Evolutionary conservation across 805 yeast genomes (phyloP).

Genomic region (Debaryomyces maramus): DNA sequence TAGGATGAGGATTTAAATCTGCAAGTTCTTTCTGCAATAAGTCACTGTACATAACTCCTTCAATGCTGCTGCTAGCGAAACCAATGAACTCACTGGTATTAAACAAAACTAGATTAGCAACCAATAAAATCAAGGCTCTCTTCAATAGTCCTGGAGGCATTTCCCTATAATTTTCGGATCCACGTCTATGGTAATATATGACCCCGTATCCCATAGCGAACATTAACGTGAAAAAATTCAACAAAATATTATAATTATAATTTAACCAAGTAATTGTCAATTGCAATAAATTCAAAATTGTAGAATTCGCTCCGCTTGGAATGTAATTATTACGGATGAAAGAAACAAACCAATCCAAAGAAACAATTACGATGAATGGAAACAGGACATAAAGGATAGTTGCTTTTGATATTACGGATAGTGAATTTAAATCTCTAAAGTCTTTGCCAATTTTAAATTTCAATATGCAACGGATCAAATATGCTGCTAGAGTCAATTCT

Average conservation of each 20-base stretch:
- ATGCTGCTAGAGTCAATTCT: conserved; percentile 16
- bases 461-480: conserved; percentile 25
- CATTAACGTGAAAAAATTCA: conserved; percentile 18
- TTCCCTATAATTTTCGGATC: conserved; percentile 22
- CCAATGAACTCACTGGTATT: too few species aligned
- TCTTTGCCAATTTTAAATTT: conserved; percentile 24
- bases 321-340: conserved; percentile 14
- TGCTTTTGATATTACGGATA: conserved; percentile 30
- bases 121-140: conserved; percentile 7
- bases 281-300: conserved; percentile 2
- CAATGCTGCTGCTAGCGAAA: too few species aligned
- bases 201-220: conserved; percentile 40
- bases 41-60: too few species aligned
- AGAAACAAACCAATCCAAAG: conserved; percentile 2
- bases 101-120: neutral
- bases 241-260: conserved; percentile 5
- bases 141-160: conserved; percentile 16
- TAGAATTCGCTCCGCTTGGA: conserved; percentile 2
- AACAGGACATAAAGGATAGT: conserved; percentile 25
- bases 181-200: conserved; percentile 24
- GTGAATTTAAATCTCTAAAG: conserved; percentile 24
- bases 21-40: too few species aligned
- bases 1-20: too few species aligned
- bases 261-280: conserved; percentile 5
- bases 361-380: conserved; percentile 16